Evolutionary conservation across 2,329 filamentous ascomycete genomes (phyloP).

Genomic region (Orbilia oligospora): DNA sequence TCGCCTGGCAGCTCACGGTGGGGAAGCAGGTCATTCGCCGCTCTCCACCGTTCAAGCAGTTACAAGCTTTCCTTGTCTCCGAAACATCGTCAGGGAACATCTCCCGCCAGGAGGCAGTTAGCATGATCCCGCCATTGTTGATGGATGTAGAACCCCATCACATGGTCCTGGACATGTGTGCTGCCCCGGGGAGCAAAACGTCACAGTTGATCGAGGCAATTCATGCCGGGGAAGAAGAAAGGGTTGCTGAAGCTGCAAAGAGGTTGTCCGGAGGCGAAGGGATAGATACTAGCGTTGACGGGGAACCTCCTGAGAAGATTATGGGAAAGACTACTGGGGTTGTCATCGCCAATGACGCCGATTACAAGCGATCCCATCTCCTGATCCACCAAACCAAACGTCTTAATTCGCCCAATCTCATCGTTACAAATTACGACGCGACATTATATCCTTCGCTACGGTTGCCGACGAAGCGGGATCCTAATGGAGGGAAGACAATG

Average conservation of each 20-base stretch:
- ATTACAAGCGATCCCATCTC: constrained; percentile 98
- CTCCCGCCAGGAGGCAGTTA: constrained; percentile 95
- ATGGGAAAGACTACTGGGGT: constrained; percentile 87
- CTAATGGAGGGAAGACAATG: constrained; percentile 71
- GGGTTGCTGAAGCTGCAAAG: constrained; percentile 71
- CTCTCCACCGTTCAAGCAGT: constrained; percentile 92
- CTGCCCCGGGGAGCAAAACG: constrained; percentile 96
- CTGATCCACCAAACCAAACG: constrained; percentile 98
- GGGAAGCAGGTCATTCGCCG: constrained; percentile 95
- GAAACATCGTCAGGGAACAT: constrained; percentile 98
- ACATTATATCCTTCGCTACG: constrained; percentile 94
- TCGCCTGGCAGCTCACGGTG: constrained; percentile 98
- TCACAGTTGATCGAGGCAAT: constrained; percentile 95
- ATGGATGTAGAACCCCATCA: constrained; percentile 93
- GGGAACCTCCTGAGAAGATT: constrained; percentile 67
- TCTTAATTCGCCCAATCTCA: constrained; percentile 93
- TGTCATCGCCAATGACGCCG: constrained; percentile 93
- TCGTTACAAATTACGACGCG: constrained; percentile 98
- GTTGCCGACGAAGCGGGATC: constrained; percentile 74
- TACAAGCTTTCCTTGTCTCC: constrained; percentile 97
- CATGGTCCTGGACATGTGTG: constrained; percentile 94
- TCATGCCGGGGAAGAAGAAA: constrained; percentile 89
- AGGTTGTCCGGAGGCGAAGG: constrained; percentile 61
- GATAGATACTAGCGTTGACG: constrained; percentile 68
- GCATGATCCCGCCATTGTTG: constrained; percentile 96